phyloP scores from a whole-genome alignment of 2,329 filamentous ascomycete genomes.

The Aspergillus tamarii region DNA sequence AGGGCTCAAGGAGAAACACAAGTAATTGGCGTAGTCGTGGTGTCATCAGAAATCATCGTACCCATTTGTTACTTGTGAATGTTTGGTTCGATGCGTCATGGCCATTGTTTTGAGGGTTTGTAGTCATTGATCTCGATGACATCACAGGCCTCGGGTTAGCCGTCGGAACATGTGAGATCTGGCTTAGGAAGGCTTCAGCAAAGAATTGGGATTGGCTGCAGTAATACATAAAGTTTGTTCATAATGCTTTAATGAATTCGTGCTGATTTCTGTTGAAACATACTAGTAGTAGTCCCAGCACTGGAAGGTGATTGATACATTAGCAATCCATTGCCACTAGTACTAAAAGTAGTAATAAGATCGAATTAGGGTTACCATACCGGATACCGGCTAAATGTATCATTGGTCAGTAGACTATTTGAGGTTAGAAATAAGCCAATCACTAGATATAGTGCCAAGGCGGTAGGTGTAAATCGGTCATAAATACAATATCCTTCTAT shows the following conservation, averaged over 20 bases:
- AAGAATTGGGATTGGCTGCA: neutral
- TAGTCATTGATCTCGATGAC: constrained; percentile 6
- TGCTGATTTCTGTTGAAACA: neutral
- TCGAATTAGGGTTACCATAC: too few relatives aligned
- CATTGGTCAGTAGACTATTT: too few relatives aligned
- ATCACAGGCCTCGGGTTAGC: neutral
- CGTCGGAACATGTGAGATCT: neutral
- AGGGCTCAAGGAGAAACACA: constrained; percentile 3
- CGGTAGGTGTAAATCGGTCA: too few relatives aligned
- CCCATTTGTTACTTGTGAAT: neutral
- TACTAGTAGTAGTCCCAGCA: too few relatives aligned
- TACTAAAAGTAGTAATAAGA: too few relatives aligned
- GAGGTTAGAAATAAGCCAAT: too few relatives aligned
- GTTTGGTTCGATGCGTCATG: constrained; percentile 10
- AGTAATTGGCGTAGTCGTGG: constrained; percentile 20
- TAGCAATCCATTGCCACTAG: too few relatives aligned
- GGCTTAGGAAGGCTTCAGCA: neutral
- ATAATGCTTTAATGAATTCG: neutral
- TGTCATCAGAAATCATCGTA: constrained; percentile 18
- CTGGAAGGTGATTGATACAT: too few relatives aligned
- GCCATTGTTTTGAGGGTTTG: neutral
- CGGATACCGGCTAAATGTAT: too few relatives aligned
- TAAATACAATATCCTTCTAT: too few relatives aligned
- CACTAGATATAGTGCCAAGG: too few relatives aligned
- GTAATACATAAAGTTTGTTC: neutral